Conservation (phyloP, 2,329 filamentous ascomycete genomes). For the Penicillium sclerotiorum region DNA sequence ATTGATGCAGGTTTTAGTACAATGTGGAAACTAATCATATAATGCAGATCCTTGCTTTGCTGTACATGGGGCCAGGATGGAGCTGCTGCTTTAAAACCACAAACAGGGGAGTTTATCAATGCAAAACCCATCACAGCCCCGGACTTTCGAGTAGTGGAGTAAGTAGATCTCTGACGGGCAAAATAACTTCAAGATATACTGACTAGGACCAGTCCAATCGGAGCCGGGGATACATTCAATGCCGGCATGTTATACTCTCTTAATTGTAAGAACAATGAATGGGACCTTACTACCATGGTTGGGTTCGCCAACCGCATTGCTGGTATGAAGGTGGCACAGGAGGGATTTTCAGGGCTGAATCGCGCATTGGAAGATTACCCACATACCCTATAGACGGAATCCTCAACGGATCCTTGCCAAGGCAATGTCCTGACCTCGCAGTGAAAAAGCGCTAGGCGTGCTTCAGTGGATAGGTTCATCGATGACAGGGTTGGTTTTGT, state of each 20-base stretch:
- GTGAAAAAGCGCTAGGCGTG: too few relatives aligned
- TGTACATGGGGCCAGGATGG: conserved; percentile 64
- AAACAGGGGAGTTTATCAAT: conserved; percentile 37
- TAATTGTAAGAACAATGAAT: conserved; percentile 53
- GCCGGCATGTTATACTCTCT: conserved; percentile 70
- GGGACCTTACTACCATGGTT: conserved; percentile 54
- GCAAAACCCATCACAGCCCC: conserved; percentile 47
- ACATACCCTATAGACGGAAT: too few relatives aligned
- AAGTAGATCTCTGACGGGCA: conserved; percentile 36
- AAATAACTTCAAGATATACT: conserved; percentile 15
- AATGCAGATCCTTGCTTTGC: conserved; percentile 54
- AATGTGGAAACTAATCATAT: too few relatives aligned
- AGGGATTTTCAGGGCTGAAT: conserved; percentile 64
- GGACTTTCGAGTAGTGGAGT: conserved; percentile 60
- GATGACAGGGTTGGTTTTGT: too few relatives aligned
- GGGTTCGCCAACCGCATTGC: conserved; percentile 67
- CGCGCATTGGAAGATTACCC: conserved; percentile 13
- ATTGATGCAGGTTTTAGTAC: too few relatives aligned
- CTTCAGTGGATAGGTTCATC: too few relatives aligned
- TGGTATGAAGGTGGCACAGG: conserved; percentile 66
- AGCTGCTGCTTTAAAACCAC: conserved; percentile 51
- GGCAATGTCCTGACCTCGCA: too few relatives aligned
- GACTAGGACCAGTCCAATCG: conserved; percentile 59
- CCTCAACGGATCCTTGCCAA: too few relatives aligned
- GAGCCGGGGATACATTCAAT: conserved; percentile 75